A percentile compares a stretch with the other conserved stretches of the same genome.
Conservation (phyloP, 768 basidiomycete genomes). For the Coprinopsis cinerea region DNA sequence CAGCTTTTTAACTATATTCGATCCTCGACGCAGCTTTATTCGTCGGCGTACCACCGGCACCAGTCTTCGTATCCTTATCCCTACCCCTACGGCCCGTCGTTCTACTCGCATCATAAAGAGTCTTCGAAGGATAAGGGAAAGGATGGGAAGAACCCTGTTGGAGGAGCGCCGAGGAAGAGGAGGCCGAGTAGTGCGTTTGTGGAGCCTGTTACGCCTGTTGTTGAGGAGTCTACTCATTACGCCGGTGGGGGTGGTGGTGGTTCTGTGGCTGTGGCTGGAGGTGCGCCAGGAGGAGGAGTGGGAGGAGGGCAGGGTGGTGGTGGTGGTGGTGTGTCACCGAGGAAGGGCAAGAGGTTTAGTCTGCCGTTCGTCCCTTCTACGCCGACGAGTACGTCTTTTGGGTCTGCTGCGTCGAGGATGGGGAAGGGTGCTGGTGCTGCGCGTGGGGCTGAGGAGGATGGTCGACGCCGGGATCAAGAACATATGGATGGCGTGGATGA, state of each 20-base stretch:
- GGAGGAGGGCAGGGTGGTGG: neutral
- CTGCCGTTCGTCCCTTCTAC: constrained; percentile 63
- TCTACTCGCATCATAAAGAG: too few species aligned
- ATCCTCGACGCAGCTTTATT: too few species aligned
- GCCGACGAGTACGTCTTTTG: constrained; percentile 28
- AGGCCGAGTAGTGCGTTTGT: constrained; percentile 20
- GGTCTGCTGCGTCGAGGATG: constrained; percentile 11
- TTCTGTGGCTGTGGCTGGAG: too few species aligned
- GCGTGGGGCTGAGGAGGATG: constrained; percentile 18
- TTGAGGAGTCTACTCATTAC: too few species aligned
- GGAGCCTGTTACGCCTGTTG: constrained; percentile 21
- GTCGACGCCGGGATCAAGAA: constrained; percentile 31
- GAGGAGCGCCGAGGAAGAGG: constrained; percentile 5
- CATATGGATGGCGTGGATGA: constrained; percentile 18
- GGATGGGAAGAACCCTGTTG: too few species aligned
- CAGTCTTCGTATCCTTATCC: too few species aligned
- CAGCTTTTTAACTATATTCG: too few species aligned
- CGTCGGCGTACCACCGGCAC: too few species aligned
- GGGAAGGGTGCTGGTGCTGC: constrained; percentile 16
- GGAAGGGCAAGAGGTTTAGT: constrained; percentile 34
- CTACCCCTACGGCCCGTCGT: too few species aligned
- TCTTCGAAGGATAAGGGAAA: constrained; percentile 7
- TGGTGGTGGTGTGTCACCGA: neutral
- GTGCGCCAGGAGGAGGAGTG: too few species aligned
- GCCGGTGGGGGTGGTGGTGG: too few species aligned